Percentiles rank a stretch among this genome's conserved stretches.
phyloP scores from a whole-genome alignment of 139 green algal genomes.

The Chlorella sp. region DNA sequence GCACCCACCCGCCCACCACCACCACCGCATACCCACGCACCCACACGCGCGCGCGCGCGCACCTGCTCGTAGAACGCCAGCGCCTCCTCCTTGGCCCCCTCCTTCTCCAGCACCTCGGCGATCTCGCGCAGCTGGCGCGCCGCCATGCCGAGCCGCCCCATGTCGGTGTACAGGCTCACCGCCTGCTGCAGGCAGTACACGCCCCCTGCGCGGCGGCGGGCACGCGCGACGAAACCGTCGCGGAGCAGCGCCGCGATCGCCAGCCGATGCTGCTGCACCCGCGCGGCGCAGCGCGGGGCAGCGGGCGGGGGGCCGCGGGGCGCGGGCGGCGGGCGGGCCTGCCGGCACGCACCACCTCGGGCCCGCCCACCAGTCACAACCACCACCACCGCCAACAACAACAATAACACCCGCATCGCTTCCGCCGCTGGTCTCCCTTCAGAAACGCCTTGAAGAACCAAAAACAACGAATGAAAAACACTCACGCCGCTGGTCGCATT shows the following conservation, averaged over 20 bases:
- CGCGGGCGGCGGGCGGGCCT: not conserved
- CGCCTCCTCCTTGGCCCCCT: slow-evolving; percentile 69
- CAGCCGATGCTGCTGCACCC: no score
- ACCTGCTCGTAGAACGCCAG: slow-evolving; percentile 79
- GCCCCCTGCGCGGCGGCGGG: slow-evolving; percentile 38
- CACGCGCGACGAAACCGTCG: no score
- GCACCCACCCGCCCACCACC: no score
- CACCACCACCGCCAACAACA: no score
- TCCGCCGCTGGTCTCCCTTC: no score
- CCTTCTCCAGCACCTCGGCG: slow-evolving; percentile 85
- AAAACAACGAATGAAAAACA: not conserved
- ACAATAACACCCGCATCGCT: no score
- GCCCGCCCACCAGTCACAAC: not conserved
- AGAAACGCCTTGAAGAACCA: no score
- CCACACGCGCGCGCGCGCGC: no score
- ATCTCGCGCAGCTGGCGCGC: slow-evolving; percentile 86
- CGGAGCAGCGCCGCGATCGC: no score
- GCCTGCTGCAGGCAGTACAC: slow-evolving; percentile 66
- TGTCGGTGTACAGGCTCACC: slow-evolving; percentile 90
- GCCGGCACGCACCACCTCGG: not conserved
- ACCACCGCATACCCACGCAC: no score
- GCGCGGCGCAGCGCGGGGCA: not conserved
- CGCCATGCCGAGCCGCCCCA: slow-evolving; percentile 93
- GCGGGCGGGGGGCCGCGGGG: not conserved
- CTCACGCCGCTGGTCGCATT: slow-evolving; percentile 58